Conservation (phyloP, 1,284 basidiomycete species). For the Cystobasidium pallidum region DNA sequence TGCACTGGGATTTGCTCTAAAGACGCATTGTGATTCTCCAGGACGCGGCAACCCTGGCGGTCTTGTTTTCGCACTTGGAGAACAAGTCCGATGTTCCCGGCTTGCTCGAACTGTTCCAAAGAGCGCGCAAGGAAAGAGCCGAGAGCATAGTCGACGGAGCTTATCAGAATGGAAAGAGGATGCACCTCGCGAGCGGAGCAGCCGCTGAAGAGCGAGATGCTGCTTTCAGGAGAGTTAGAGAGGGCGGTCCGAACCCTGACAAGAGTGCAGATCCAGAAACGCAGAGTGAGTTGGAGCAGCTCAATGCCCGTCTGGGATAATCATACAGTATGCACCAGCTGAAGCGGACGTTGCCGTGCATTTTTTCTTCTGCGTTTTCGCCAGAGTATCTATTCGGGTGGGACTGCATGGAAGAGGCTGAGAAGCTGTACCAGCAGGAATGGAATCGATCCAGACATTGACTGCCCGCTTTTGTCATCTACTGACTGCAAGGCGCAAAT, state of each 20-base stretch:
- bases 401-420: slow-evolving; percentile 40
- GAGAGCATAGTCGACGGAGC: slow-evolving; percentile 57
- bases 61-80: slow-evolving; percentile 55
- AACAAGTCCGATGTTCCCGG: slow-evolving; percentile 55
- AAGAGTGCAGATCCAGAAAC: slow-evolving; percentile 34
- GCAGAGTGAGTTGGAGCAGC: slow-evolving; percentile 22
- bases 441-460: slow-evolving; percentile 2
- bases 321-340: too few species aligned
- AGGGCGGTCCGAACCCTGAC: slow-evolving; percentile 43
- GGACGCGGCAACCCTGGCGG: slow-evolving; percentile 55
- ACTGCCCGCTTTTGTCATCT: too few species aligned
- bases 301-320: too few species aligned
- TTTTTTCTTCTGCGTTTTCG: background rate
- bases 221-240: slow-evolving; percentile 41
- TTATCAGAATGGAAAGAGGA: slow-evolving; percentile 56
- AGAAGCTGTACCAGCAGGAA: slow-evolving; percentile 37
- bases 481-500: too few species aligned
- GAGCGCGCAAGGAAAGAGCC: slow-evolving; percentile 56
- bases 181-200: slow-evolving; percentile 54
- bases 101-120: slow-evolving; percentile 55
- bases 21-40: slow-evolving; percentile 16
- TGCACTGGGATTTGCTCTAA: too few species aligned
- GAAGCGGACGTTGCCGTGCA: too few species aligned
- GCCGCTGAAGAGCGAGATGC: slow-evolving; percentile 49
- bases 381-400: slow-evolving; percentile 40